Conservation (phyloP, 179 eudicot genomes). For the Camellia oleifera region DNA sequence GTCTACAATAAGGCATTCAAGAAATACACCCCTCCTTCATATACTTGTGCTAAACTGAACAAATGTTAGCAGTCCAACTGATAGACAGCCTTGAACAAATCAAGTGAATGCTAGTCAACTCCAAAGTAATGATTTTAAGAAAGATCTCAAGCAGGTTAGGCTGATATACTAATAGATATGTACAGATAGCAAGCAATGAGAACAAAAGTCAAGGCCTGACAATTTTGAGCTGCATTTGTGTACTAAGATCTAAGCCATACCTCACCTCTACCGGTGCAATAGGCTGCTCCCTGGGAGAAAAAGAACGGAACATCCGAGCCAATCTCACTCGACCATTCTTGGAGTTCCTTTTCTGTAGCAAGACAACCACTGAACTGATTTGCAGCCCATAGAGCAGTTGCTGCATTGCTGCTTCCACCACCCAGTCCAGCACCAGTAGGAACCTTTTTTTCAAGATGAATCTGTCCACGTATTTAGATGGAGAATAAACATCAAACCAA, state of each 20-base stretch:
- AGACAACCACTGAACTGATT: conserved; percentile 85
- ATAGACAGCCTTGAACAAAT: neutral
- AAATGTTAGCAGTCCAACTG: neutral
- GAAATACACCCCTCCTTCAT: neutral
- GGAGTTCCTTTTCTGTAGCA: conserved; percentile 88
- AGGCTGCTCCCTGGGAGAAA: conserved; percentile 92
- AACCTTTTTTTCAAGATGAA: conserved; percentile 95
- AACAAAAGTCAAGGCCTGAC: neutral
- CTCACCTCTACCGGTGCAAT: conserved; percentile 98
- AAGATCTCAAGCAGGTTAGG: neutral
- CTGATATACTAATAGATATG: neutral
- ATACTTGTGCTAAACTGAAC: neutral
- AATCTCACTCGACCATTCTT: conserved; percentile 95
- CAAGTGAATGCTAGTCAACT: neutral
- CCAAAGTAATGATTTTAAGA: neutral
- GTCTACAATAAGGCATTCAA: neutral
- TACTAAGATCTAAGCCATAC: conserved; percentile 34
- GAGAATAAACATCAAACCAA: neutral
- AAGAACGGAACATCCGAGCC: conserved; percentile 97
- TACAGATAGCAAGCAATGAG: neutral
- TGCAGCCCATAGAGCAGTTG: conserved; percentile 98
- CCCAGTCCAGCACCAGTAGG: conserved; percentile 99
- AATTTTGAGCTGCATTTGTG: neutral
- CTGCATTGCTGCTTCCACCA: conserved; percentile 99
- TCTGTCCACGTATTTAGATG: conserved; percentile 34